Conservation (phyloP, 768 basidiomycete species). For the Lepiota venenata region DNA sequence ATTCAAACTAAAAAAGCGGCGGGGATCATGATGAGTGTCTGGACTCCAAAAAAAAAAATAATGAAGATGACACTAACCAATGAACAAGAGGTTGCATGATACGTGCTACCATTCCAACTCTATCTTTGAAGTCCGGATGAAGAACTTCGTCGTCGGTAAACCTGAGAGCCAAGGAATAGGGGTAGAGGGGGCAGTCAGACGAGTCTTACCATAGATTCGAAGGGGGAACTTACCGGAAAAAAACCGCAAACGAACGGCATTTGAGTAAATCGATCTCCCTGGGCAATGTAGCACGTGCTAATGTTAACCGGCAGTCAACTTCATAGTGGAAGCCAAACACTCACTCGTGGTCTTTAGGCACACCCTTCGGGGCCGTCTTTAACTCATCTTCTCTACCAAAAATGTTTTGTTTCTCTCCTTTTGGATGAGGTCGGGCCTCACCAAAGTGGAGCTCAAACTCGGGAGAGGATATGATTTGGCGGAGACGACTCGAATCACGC, state of each 20-base stretch:
- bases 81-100: constrained; percentile 77
- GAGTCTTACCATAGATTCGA: background rate
- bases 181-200: background rate
- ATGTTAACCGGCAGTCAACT: background rate
- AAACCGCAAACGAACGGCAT: constrained; percentile 73
- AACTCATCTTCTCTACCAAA: constrained; percentile 88
- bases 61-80: constrained; percentile 43
- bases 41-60: background rate
- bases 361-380: constrained; percentile 89
- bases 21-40: background rate
- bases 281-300: background rate
- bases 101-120: constrained; percentile 48
- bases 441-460: constrained; percentile 81
- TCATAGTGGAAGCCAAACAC: constrained; percentile 14
- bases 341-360: constrained; percentile 78
- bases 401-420: constrained; percentile 67
- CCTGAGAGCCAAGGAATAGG: constrained; percentile 29
- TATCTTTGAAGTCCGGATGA: constrained; percentile 59
- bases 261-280: constrained; percentile 93
- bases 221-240: constrained; percentile 42
- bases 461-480: constrained; percentile 60
- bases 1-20: constrained; percentile 49
- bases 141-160: constrained; percentile 78
- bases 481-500: constrained; percentile 57
- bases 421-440: constrained; percentile 53